Evolutionary conservation across 2,329 filamentous ascomycete species (phyloP).

Genomic region (Basipetospora chlamydospora): DNA sequence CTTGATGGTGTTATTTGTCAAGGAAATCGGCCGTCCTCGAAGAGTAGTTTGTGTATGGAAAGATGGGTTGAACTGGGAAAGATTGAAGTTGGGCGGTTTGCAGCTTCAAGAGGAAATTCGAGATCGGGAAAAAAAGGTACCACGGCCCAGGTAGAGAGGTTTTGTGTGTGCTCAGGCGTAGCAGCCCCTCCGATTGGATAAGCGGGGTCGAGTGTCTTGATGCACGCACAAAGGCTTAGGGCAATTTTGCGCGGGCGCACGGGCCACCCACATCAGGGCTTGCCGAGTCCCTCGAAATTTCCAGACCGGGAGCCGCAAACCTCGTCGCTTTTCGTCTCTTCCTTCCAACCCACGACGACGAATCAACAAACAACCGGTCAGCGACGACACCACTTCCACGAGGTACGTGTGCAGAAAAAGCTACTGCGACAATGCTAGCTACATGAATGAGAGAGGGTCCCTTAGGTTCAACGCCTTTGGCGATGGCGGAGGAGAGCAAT

Average conservation of each 20-base stretch:
- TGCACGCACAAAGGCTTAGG: slow-evolving; percentile 23
- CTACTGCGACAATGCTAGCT: slow-evolving; percentile 8
- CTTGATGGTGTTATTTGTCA: slow-evolving; percentile 33
- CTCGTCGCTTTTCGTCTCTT: slow-evolving; percentile 11
- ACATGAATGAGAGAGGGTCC: slow-evolving; percentile 15
- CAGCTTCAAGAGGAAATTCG: no score
- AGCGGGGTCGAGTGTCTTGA: no score
- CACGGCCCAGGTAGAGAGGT: slow-evolving; percentile 8
- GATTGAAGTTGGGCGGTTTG: no score
- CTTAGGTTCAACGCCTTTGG: slow-evolving; percentile 28
- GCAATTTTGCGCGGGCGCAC: slow-evolving; percentile 25
- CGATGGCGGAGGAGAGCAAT: slow-evolving; percentile 50
- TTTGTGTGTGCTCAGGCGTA: slow-evolving; percentile 7
- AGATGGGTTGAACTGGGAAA: no score
- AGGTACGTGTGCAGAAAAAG: slow-evolving; percentile 29
- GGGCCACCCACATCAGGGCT: slow-evolving; percentile 22
- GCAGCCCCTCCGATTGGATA: no score
- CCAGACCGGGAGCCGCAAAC: no score
- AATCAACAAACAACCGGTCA: slow-evolving; percentile 13
- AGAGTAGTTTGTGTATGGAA: slow-evolving; percentile 32
- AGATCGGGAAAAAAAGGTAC: slow-evolving; percentile 12
- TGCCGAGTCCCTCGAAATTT: slow-evolving; percentile 13
- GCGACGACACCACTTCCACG: slow-evolving; percentile 13
- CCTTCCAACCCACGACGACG: slow-evolving; percentile 14
- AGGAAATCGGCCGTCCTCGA: slow-evolving; percentile 52